A percentile compares a stretch with the other conserved stretches of the same genome.
phyloP scores from a whole-genome alignment of 305 asterid species.

The Solanum hybrid region DNA sequence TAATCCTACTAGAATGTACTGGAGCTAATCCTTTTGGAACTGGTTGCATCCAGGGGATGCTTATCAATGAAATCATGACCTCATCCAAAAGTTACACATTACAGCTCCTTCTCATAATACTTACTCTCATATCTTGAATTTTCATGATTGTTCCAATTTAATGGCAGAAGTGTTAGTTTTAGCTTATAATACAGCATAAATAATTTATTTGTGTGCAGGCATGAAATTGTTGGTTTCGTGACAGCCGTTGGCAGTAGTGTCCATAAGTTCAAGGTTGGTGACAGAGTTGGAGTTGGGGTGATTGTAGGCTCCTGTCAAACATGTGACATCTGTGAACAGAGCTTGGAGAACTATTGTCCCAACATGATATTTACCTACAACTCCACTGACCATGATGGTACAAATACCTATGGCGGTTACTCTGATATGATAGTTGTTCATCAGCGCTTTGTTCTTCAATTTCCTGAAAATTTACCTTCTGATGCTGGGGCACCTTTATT shows the following conservation, averaged over 20 bases:
- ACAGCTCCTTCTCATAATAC: not conserved
- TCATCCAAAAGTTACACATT: not conserved
- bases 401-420: slow-evolving; percentile 52
- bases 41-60: not conserved
- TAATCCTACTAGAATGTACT: not conserved
- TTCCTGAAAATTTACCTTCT: slow-evolving; percentile 43
- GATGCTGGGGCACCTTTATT: slow-evolving; percentile 55
- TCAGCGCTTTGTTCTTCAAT: slow-evolving; percentile 37
- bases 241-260: slow-evolving; percentile 40
- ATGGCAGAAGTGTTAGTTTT: not conserved
- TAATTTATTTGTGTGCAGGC: slow-evolving; percentile 21
- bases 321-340: slow-evolving; percentile 40
- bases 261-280: slow-evolving; percentile 38
- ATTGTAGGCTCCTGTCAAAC: slow-evolving; percentile 43
- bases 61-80: not conserved
- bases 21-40: not conserved
- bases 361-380: slow-evolving; percentile 34
- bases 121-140: not conserved
- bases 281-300: slow-evolving; percentile 58
- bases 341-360: slow-evolving; percentile 46
- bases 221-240: slow-evolving; percentile 52
- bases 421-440: slow-evolving; percentile 45
- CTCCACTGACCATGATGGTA: slow-evolving; percentile 30
- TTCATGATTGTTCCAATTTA: not conserved
- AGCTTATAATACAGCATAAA: slow-evolving; percentile 2